A percentile compares a stretch with the other conserved stretches of the same genome.
Evolutionary conservation across 208 protist species (phyloP).

Genomic region (Crithidia brevicula): DNA sequence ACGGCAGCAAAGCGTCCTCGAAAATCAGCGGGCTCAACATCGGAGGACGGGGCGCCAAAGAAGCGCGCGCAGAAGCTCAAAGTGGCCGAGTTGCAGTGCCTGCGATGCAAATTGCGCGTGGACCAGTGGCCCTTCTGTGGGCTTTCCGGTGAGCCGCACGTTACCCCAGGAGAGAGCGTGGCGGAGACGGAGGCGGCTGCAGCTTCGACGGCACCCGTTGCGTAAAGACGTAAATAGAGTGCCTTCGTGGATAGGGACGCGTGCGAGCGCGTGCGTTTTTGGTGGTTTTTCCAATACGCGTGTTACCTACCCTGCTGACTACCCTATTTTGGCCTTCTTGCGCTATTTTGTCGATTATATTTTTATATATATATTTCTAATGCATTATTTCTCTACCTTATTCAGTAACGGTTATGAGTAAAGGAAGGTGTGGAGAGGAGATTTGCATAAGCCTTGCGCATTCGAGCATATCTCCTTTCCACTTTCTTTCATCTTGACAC

Average conservation of each 20-base stretch:
- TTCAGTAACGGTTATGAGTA: too few species aligned
- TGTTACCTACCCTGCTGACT: too few species aligned
- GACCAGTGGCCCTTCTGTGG: slow-evolving; percentile 73
- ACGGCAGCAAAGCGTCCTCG: slow-evolving; percentile 8
- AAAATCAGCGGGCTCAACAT: not conserved
- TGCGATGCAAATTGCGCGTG: slow-evolving; percentile 47
- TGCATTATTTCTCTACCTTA: too few species aligned
- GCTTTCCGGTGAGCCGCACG: slow-evolving; percentile 55
- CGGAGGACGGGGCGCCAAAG: not conserved
- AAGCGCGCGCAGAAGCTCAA: slow-evolving; percentile 3
- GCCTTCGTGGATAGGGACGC: too few species aligned
- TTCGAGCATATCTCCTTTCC: too few species aligned
- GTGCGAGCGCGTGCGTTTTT: too few species aligned
- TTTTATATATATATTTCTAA: not conserved
- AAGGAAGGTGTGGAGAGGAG: too few species aligned
- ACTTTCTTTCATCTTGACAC: too few species aligned
- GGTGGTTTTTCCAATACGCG: too few species aligned
- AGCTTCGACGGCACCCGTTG: not conserved
- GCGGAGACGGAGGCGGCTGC: not conserved
- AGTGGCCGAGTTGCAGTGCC: slow-evolving; percentile 34
- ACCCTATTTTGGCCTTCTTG: not conserved
- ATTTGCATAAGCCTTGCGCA: too few species aligned
- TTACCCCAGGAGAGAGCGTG: slow-evolving; percentile 1
- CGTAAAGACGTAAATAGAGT: not conserved
- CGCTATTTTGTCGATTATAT: not conserved